These are phyloP conservation scores for Apiotrichum akiyoshidainum DNA, from an alignment of 1,284 basidiomycete genomes.

Conservation along the genomic window DNA sequence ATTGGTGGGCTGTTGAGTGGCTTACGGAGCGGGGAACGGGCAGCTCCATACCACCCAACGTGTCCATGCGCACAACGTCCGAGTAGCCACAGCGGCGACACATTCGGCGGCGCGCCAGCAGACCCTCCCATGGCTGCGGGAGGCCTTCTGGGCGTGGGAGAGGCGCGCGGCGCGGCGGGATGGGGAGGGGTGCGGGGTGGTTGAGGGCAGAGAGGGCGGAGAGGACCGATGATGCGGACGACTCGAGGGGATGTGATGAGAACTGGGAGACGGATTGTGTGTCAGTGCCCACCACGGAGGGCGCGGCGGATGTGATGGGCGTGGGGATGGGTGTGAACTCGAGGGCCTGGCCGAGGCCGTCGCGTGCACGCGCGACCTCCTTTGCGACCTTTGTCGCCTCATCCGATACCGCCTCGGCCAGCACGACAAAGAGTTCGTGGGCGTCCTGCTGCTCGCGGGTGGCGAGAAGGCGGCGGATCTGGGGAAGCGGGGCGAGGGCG, in stretches of 20 bases:
- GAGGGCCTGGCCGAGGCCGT: slow-evolving; percentile 19
- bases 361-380: slow-evolving; percentile 32
- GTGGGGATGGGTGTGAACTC: slow-evolving; percentile 6
- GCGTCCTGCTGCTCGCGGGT: slow-evolving; percentile 91
- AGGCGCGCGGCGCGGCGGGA: background rate
- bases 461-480: slow-evolving; percentile 65
- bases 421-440: slow-evolving; percentile 87
- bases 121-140: slow-evolving; percentile 48
- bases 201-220: background rate
- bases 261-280: background rate
- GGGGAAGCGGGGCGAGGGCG: slow-evolving; percentile 61
- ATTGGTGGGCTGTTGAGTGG: background rate
- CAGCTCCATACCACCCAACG: slow-evolving; percentile 47
- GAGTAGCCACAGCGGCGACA: slow-evolving; percentile 46
- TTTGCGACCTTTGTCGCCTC: slow-evolving; percentile 58
- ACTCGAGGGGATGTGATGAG: background rate
- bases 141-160: slow-evolving; percentile 16
- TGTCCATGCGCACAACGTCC: slow-evolving; percentile 46
- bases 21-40: slow-evolving; percentile 44
- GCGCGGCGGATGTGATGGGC: background rate
- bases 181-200: background rate
- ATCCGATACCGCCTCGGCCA: slow-evolving; percentile 79
- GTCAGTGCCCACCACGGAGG: background rate
- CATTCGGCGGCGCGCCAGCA: slow-evolving; percentile 46
- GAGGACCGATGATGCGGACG: background rate